These are phyloP conservation scores for Emmonsiellopsis sp. DNA, from an alignment of 2,329 filamentous ascomycete genomes.

Conservation along the genomic window DNA sequence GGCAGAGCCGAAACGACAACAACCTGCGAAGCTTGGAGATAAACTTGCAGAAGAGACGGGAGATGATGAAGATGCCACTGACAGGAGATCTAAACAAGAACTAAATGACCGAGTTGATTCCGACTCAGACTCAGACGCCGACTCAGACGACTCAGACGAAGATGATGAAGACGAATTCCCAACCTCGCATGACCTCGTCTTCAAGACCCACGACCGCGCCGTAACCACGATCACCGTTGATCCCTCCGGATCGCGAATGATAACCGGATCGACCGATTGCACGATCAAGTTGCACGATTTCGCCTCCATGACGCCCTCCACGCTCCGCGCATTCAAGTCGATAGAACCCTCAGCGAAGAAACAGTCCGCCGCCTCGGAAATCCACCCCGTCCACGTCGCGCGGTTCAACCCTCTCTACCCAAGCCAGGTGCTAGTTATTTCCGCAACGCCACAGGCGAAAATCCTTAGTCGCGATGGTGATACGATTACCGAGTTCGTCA, in stretches of 20 bases:
- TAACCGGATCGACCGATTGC: conserved; percentile 87
- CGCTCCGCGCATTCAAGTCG: conserved; percentile 84
- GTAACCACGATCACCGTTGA: conserved; percentile 80
- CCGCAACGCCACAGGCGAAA: conserved; percentile 81
- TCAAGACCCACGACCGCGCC: conserved; percentile 85
- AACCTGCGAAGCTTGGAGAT: conserved; percentile 7
- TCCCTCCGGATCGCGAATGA: conserved; percentile 70
- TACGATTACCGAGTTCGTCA: conserved; percentile 75
- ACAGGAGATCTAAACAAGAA: conserved; percentile 17
- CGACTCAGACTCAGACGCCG: conserved; percentile 32
- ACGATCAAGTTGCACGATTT: conserved; percentile 91
- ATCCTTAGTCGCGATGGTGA: conserved; percentile 85
- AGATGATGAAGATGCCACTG: conserved; percentile 17
- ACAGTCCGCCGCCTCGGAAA: conserved; percentile 60
- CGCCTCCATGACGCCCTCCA: conserved; percentile 88
- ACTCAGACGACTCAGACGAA: conserved; percentile 50
- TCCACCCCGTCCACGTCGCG: conserved; percentile 78
- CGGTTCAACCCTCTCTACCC: conserved; percentile 78
- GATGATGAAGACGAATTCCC: conserved; percentile 83
- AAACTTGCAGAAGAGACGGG: conserved; percentile 13
- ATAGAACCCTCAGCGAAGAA: conserved; percentile 79
- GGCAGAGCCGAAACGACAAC: conserved; percentile 21
- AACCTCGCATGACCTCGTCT: conserved; percentile 80
- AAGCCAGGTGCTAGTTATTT: conserved; percentile 72
- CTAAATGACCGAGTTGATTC: conserved; percentile 28